A percentile compares a stretch with the other conserved stretches of the same genome.
phyloP scores from a whole-genome alignment of 2,329 filamentous ascomycete species.

The Apiospora phragmitis region DNA sequence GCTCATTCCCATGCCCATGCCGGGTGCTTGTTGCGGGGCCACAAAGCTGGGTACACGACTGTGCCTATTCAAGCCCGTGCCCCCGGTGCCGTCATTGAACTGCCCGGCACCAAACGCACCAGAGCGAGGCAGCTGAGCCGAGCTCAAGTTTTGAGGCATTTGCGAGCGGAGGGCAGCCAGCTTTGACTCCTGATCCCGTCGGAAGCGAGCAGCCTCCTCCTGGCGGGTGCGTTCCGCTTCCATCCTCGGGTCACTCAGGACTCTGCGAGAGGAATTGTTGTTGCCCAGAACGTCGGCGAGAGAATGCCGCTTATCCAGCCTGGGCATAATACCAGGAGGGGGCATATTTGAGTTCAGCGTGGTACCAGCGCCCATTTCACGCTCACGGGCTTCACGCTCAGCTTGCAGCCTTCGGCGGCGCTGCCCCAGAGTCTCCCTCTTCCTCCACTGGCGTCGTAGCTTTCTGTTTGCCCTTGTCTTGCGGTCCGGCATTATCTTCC shows the following conservation, averaged over 20 bases:
- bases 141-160: slow-evolving; percentile 45
- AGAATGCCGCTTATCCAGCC: slow-evolving; percentile 43
- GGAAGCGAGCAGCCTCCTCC: slow-evolving; percentile 41
- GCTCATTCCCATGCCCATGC: background rate
- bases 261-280: slow-evolving; percentile 39
- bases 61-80: slow-evolving; percentile 26
- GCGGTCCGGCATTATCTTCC: slow-evolving; percentile 35
- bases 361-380: slow-evolving; percentile 47
- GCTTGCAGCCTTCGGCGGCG: slow-evolving; percentile 73
- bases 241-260: slow-evolving; percentile 42
- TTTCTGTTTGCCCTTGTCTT: slow-evolving; percentile 31
- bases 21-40: background rate
- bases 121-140: slow-evolving; percentile 32
- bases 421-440: slow-evolving; percentile 79
- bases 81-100: slow-evolving; percentile 56
- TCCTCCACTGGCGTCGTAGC: slow-evolving; percentile 44
- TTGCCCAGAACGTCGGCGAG: slow-evolving; percentile 60
- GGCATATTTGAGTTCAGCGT: slow-evolving; percentile 20
- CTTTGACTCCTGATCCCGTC: slow-evolving; percentile 46
- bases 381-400: slow-evolving; percentile 63
- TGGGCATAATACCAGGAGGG: slow-evolving; percentile 29
- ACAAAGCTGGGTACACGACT: background rate
- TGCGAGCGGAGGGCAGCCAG: slow-evolving; percentile 49
- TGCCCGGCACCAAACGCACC: slow-evolving; percentile 52
- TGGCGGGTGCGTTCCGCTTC: slow-evolving; percentile 42